Conservation (phyloP, 2,329 filamentous ascomycete species). For the Fusarium tjaetaba region DNA sequence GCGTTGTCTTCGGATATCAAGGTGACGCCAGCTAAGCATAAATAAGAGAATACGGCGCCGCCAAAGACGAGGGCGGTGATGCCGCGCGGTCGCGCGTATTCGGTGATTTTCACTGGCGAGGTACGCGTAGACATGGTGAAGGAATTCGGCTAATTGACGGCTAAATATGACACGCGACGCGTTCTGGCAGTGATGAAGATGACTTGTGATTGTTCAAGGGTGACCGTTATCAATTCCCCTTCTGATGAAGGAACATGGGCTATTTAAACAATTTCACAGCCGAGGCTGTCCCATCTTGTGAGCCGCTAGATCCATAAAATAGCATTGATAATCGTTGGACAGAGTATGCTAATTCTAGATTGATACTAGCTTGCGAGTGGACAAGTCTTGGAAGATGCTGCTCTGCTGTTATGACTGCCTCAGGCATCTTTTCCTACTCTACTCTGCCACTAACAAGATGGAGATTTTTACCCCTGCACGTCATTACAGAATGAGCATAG, state of each 20-base stretch:
- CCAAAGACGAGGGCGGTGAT: neutral
- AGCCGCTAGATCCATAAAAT: neutral
- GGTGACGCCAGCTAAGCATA: neutral
- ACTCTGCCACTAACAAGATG: neutral
- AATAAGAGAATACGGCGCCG: neutral
- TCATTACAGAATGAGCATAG: neutral
- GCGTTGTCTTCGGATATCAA: neutral
- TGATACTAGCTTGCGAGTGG: neutral
- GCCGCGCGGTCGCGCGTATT: neutral
- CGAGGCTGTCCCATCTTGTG: neutral
- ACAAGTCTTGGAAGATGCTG: neutral
- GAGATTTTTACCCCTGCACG: neutral
- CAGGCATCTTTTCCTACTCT: neutral
- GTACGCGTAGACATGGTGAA: neutral
- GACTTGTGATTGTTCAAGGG: neutral
- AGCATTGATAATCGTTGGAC: neutral
- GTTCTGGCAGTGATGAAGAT: neutral
- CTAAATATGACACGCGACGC: neutral
- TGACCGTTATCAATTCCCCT: neutral
- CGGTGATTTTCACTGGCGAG: neutral
- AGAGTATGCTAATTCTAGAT: neutral
- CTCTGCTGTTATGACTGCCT: neutral
- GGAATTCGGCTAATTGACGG: neutral
- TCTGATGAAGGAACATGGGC: neutral
- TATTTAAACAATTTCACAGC: neutral